Conservation (phyloP, 306 rosid species). For the Crataegus laevigata region DNA sequence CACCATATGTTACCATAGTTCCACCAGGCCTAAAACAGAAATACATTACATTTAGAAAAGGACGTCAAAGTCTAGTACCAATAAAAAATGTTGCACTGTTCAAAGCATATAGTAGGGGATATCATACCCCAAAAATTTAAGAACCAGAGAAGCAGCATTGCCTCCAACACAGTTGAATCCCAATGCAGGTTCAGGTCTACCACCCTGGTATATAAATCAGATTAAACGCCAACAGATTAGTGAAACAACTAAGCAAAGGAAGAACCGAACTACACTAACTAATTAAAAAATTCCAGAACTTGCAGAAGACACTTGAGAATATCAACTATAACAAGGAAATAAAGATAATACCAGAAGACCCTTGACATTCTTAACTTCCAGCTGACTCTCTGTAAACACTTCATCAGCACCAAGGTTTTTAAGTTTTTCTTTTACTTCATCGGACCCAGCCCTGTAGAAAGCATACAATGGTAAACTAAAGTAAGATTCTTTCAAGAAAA, state of each 20-base stretch:
- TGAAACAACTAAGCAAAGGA: neutral
- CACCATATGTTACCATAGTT: constrained; percentile 93
- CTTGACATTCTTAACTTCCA: constrained; percentile 83
- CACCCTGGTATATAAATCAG: constrained; percentile 37
- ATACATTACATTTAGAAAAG: neutral
- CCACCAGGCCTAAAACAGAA: constrained; percentile 57
- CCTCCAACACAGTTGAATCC: constrained; percentile 98
- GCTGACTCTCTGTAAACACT: constrained; percentile 71
- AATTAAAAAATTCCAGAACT: neutral
- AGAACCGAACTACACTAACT: neutral
- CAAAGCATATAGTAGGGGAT: neutral
- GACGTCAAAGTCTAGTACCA: constrained; percentile 1
- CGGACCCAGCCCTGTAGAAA: constrained; percentile 56
- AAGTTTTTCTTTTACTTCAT: constrained; percentile 72
- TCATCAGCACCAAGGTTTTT: constrained; percentile 73
- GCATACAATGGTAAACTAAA: constrained; percentile 1
- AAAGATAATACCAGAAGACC: constrained; percentile 64
- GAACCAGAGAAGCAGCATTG: constrained; percentile 77
- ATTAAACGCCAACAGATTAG: neutral
- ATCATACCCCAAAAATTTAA: constrained; percentile 79
- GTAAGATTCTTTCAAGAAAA: neutral
- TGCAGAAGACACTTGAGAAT: neutral
- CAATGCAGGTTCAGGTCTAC: constrained; percentile 65
- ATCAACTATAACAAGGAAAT: constrained; percentile 12
- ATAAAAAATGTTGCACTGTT: neutral